A percentile compares a stretch with the other conserved stretches of the same genome.
These are phyloP conservation scores for Mrakia hoshinonis DNA, from an alignment of 768 basidiomycete species.

Conservation along the genomic window DNA sequence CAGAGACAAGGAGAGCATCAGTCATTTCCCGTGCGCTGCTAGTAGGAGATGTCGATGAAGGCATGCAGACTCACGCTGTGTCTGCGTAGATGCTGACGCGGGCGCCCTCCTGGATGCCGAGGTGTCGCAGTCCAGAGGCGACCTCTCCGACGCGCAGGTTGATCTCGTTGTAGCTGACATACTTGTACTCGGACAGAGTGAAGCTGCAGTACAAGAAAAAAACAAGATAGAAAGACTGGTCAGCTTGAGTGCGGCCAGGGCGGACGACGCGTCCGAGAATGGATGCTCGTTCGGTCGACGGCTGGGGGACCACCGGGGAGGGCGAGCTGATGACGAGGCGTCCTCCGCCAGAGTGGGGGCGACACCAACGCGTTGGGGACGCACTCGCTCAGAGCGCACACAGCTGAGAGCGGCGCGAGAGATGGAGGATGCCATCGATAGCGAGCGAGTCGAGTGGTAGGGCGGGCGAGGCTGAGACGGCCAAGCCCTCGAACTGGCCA, in stretches of 20 bases:
- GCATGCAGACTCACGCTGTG: constrained; percentile 31
- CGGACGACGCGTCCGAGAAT: neutral
- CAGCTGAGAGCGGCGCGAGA: no score
- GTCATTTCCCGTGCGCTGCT: neutral
- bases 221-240: neutral
- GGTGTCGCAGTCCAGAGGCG: constrained; percentile 34
- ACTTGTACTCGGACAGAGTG: constrained; percentile 37
- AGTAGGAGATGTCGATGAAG: neutral
- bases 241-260: neutral
- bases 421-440: no score
- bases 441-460: no score
- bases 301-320: no score
- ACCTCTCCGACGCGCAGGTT: constrained; percentile 29
- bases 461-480: no score
- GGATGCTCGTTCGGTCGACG: neutral
- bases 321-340: no score
- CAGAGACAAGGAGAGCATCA: neutral
- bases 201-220: constrained; percentile 32
- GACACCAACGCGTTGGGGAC: no score
- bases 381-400: no score
- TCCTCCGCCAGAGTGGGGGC: no score
- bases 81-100: constrained; percentile 40
- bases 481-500: neutral
- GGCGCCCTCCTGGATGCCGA: constrained; percentile 31
- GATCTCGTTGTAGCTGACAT: constrained; percentile 37